Evolutionary conservation across 768 basidiomycete species (phyloP), one percentile per base, ranked within the genome.

Genomic region (Suillus lakei): DNA sequence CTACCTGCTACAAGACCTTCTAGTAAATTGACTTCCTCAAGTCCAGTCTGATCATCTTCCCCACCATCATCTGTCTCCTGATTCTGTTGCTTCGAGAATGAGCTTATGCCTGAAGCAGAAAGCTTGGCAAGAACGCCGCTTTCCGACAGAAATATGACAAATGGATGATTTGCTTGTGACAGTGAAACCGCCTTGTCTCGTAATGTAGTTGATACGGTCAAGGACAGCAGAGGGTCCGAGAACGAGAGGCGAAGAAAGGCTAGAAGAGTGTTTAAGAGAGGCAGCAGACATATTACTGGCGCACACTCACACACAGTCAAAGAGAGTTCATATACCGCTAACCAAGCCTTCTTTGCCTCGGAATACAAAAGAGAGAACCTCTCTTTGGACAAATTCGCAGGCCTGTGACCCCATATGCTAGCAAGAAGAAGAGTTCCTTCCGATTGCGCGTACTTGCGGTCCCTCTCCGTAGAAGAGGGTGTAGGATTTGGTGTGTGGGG

Each of bases 141-240:
- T 59, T 43, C 64, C 50, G 48, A 48, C 61, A 76, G 65, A 68
- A 69, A 78, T 64, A 62, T 66, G 23, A 73, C 67, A 32, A 86
- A 69, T 1, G 77, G 71, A 60, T 75, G 69, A 36, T 80, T 70
- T 6, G 76, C 73, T 7, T 84, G 76, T 3, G 83, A 84, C 15
- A 83, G 69, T 16, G 83, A 76, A 8, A 92, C 73, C 0, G 90
- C 86, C 70, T 88, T 92, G 28, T 96, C 93, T 58, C 95, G 86
- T n/a, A 97, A 79, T 1, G 95, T 98, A n/a, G 89, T 84, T 3
- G 92, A 94, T 4, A 90, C 83, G 0, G 95, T 98, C 34, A 98
- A 77, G 71, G 91, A 95, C 32, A 98, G 84, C 13, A 97, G 76
- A 12, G 95, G 95, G 66, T 95, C 87, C 3, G 80, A 71, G 56